Evolutionary conservation across 1,139 yeast species (phyloP), one percentile per base, ranked within the genome.

Genomic region (Candida anutae): DNA sequence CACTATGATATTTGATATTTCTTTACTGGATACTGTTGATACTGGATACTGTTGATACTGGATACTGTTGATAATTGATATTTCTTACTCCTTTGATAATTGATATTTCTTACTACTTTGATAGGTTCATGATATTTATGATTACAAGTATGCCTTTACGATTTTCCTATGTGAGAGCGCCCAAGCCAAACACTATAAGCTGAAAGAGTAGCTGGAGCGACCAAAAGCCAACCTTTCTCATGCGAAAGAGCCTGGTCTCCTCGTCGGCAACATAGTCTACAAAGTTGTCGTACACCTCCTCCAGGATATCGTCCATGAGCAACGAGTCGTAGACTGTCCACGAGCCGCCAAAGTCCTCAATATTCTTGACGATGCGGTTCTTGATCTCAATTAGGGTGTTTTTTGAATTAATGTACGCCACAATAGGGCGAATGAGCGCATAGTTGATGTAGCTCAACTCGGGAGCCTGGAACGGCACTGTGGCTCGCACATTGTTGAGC

Each of bases 281-380:
- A 54, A 90, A 87, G 21, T 90, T 88, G 42, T 85, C 90, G 51
- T 88, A 88, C 3, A 88, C 94, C 42, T 84, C 94, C 24, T 79
- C 79, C 21, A 93, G 80, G 30, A 93, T 68, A 46, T 88, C 97
- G 46, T 83, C 94, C 95, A 90, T 85, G 35, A 90, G 62, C 32
- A 81, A 64, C 20, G 94, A 81, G 50, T 90, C 98, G 52, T 87
- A 90, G 5, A 87, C 68, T 1, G 98, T 90, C 98, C 98, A 90
- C 4, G 95, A 75, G 0, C 98, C 98, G 43, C 83, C 87, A 48
- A 90, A 90, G 46, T 90, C 97, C 21, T 64, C 62, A 16, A 85
- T 57, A 28, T 74, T 70, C 49, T 90, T 90, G 25, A 81, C 80
- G n/a, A 90, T 75, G 5, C 88, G 72, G 46, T 95, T 85, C 38